These are phyloP conservation scores for Phialophora verrucosa DNA, from an alignment of 2,329 filamentous ascomycete genomes.

Conservation along the genomic window DNA sequence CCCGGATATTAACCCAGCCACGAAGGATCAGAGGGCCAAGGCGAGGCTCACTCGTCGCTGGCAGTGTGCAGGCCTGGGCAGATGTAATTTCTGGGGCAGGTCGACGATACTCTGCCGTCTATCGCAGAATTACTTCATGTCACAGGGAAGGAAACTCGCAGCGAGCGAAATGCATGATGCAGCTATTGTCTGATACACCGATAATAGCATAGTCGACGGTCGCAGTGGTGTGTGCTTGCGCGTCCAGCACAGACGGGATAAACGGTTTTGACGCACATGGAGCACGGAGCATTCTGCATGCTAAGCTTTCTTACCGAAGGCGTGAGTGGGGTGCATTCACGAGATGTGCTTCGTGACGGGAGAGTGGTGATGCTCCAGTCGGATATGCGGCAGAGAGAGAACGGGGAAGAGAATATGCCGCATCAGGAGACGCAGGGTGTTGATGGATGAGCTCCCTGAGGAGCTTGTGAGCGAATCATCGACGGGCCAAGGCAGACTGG, in stretches of 20 bases:
- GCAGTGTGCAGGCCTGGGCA: conserved; percentile 4
- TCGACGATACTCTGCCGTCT: neutral
- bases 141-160: neutral
- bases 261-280: neutral
- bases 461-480: conserved; percentile 6
- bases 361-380: conserved; percentile 2
- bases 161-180: neutral
- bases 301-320: conserved; percentile 23
- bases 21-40: conserved; percentile 17
- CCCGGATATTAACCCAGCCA: conserved; percentile 8
- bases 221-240: conserved; percentile 10
- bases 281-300: neutral
- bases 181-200: neutral
- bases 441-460: neutral
- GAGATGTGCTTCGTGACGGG: neutral
- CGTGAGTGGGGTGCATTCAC: neutral
- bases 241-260: neutral
- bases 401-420: neutral
- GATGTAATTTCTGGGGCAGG: neutral
- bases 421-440: neutral
- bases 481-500: conserved; percentile 10
- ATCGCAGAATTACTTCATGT: neutral
- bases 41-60: conserved; percentile 19
- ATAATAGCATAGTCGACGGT: neutral
- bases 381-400: conserved; percentile 9